Evolutionary conservation across 2,329 filamentous ascomycete genomes (phyloP), one percentile per base, ranked within the genome.

Genomic region (Coleophoma cylindrospora): DNA sequence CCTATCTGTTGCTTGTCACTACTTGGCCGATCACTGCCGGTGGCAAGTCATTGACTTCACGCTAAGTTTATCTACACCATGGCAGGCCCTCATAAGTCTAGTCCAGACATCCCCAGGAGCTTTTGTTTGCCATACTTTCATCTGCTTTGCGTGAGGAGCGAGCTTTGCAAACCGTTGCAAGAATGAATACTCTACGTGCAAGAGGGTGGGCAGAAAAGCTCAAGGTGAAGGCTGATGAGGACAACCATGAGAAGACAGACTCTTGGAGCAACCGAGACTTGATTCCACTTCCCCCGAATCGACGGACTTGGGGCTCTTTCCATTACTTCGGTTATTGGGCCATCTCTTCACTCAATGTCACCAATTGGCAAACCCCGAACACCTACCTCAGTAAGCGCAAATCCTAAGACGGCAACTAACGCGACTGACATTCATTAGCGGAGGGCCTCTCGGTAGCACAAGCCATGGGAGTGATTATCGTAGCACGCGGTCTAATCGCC

Each of bases 321-420:
- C 68, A 72, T 50, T 74, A 65, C 58, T 74, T 71, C 50, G 72
- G 72, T 11, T 52, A 47, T 33, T 51, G 50, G 52, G 45, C 49
- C 1, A 47, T 51, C 27, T 34, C 32, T 12, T 45, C 62, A 8
- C 50, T 67, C 32, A 74, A 73, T 38, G 63, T 74, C 36, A 57
- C 69, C 8, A 74, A 71, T 44, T 75, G 73, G 73, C 73, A 75
- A 54, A 72, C 68, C 1, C 71, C 72, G n/a, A 72, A 68, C 54
- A 72, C 68, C 1, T 75, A 72, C 52, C 54, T 77, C 34, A 71
- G 50, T 53, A 46, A n/a, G 50, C 44, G 12, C 10, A 33, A 10
- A 9, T 15, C 2, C 33, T 40, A 14, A 12, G 12, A 34, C 27
- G 8, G 17, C 12, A 21, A 7, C 21, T n/a, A 38, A 15, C 19